A percentile compares a stretch with the other conserved stretches of the same genome.
phyloP scores from a whole-genome alignment of 306 rosid genomes.

The Corylus avellana region DNA sequence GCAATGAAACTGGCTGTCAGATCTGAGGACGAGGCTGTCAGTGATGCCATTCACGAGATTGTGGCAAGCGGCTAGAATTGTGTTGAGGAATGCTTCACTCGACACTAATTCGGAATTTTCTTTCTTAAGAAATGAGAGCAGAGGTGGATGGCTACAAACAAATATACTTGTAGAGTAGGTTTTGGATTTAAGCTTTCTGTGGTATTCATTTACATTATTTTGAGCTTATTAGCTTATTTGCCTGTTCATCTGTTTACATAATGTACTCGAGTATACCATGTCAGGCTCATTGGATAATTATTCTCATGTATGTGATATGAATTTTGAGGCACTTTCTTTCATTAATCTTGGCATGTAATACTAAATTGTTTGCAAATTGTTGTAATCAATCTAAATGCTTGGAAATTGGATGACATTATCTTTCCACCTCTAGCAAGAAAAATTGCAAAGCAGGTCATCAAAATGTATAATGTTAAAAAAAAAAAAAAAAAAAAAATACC shows the following conservation, averaged over 20 bases:
- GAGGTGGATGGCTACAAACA: slow-evolving; percentile 34
- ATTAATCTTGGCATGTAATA: neutral
- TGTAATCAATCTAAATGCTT: neutral
- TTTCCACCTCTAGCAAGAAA: neutral
- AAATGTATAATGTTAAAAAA: too few relatives aligned
- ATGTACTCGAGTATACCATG: slow-evolving; percentile 8
- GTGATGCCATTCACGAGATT: slow-evolving; percentile 86
- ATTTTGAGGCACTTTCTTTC: slow-evolving; percentile 43
- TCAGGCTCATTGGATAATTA: slow-evolving; percentile 30
- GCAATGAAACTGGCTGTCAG: slow-evolving; percentile 91
- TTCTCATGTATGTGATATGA: slow-evolving; percentile 43
- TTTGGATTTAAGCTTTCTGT: slow-evolving; percentile 6
- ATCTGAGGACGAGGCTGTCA: slow-evolving; percentile 72
- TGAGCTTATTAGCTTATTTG: slow-evolving; percentile 22
- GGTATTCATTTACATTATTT: slow-evolving; percentile 29
- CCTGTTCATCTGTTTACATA: slow-evolving; percentile 25
- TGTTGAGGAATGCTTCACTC: slow-evolving; percentile 26
- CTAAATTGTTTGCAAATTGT: neutral
- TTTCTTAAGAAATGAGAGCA: slow-evolving; percentile 24
- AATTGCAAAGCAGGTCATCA: neutral
- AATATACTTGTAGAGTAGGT: slow-evolving; percentile 48
- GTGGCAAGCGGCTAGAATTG: slow-evolving; percentile 86
- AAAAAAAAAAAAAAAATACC: too few relatives aligned
- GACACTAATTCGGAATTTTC: slow-evolving; percentile 24
- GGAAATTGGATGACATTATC: neutral